Percentiles rank a stretch among this genome's conserved stretches.
phyloP scores from a whole-genome alignment of 1,139 yeast genomes.

The Nakaseomyces kungkrabaensis region DNA sequence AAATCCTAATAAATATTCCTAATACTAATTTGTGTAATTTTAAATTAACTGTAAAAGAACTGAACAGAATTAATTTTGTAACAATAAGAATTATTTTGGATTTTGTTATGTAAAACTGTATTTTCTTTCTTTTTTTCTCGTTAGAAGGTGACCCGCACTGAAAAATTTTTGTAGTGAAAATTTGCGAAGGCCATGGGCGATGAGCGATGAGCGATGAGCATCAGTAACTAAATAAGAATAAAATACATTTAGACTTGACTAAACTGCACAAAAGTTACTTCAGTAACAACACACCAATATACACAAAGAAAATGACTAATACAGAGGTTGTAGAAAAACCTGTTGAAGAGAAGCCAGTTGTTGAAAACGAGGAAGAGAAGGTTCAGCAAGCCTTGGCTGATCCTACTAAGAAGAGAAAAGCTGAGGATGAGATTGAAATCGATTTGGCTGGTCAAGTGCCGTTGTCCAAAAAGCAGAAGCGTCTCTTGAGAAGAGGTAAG shows the following conservation, averaged over 20 bases:
- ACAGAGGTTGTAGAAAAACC: background rate
- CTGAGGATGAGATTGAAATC: constrained; percentile 60
- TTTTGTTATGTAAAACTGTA: background rate
- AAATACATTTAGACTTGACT: background rate
- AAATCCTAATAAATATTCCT: background rate
- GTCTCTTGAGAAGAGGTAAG: constrained; percentile 70
- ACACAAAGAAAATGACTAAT: background rate
- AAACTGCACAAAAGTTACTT: background rate
- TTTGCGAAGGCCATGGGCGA: background rate
- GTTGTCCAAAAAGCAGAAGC: constrained; percentile 81
- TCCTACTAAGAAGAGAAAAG: constrained; percentile 31
- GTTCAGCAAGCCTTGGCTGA: constrained; percentile 24
- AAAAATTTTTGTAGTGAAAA: background rate
- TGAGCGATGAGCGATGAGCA: background rate
- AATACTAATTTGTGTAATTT: too few relatives aligned
- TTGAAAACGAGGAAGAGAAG: constrained; percentile 9
- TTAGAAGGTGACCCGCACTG: background rate
- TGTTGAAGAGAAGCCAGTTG: background rate
- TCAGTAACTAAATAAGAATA: background rate
- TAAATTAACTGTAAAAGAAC: too few relatives aligned
- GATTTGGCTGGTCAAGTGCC: constrained; percentile 73
- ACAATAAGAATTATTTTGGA: too few relatives aligned
- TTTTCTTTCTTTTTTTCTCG: too few relatives aligned
- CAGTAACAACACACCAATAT: too few relatives aligned
- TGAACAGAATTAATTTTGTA: too few relatives aligned